Evolutionary conservation across 164 flowering plant species (phyloP).

Genomic region (Berberis vulgaris): DNA sequence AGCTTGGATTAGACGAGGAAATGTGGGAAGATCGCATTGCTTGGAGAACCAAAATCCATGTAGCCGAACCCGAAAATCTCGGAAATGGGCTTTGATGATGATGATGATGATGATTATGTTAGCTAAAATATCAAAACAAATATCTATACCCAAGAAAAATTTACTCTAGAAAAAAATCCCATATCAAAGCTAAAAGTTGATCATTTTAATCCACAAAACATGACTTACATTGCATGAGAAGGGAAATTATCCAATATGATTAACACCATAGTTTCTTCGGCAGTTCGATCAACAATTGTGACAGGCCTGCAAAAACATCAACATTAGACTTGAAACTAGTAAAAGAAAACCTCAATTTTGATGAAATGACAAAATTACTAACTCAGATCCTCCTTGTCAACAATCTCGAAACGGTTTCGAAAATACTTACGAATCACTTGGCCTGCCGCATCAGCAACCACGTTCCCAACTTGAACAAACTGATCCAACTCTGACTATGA

Average conservation of each 20-base stretch:
- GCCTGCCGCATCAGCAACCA: conserved; percentile 83
- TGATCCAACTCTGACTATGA: conserved; percentile 23
- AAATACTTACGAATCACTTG: conserved; percentile 76
- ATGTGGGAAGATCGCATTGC: too few relatives aligned
- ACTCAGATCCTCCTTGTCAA: conserved; percentile 86
- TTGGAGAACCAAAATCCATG: too few relatives aligned
- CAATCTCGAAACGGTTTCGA: conserved; percentile 66
- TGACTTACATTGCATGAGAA: conserved; percentile 83
- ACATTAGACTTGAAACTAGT: background rate
- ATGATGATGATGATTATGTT: too few relatives aligned
- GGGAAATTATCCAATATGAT: conserved; percentile 64
- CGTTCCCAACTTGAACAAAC: conserved; percentile 56
- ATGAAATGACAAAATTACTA: conserved; percentile 13
- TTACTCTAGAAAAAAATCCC: too few relatives aligned
- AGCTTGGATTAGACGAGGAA: too few relatives aligned
- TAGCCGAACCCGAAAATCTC: too few relatives aligned
- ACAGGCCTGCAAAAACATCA: conserved; percentile 66
- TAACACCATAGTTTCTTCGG: conserved; percentile 87
- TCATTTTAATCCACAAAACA: background rate
- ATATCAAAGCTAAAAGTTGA: background rate
- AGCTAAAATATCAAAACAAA: too few relatives aligned
- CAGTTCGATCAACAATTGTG: conserved; percentile 82
- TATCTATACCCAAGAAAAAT: too few relatives aligned
- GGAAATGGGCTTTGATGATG: too few relatives aligned
- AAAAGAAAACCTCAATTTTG: background rate